phyloP scores from a whole-genome alignment of 805 yeast species.

The Tetrapisispora nanseiensis region DNA sequence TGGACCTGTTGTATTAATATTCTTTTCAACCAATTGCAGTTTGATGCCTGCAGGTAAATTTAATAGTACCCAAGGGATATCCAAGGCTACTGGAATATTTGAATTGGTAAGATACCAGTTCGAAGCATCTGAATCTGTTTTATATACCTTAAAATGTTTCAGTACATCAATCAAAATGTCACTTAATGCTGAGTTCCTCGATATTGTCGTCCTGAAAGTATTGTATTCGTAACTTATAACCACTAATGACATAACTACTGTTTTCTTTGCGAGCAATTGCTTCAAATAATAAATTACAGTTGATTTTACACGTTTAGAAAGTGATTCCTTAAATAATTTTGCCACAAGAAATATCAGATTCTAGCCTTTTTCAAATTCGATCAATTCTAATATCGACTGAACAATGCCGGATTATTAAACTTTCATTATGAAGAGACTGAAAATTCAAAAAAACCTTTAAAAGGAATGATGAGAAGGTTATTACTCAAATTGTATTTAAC shows the following conservation, averaged over 20 bases:
- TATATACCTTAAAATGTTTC: conserved; percentile 29
- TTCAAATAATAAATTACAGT: not conserved
- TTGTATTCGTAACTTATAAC: conserved; percentile 29
- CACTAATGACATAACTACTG: conserved; percentile 32
- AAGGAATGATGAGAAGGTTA: not conserved
- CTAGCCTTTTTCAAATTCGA: not conserved
- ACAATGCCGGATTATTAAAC: not conserved
- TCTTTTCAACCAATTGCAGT: conserved; percentile 20
- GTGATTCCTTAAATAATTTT: too few relatives aligned
- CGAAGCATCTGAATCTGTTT: conserved; percentile 5
- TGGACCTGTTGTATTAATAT: too few relatives aligned
- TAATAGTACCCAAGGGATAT: conserved; percentile 36
- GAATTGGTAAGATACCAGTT: conserved; percentile 26
- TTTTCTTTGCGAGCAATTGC: too few relatives aligned
- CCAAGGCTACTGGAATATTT: conserved; percentile 27
- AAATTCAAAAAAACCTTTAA: not conserved
- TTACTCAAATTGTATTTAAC: too few relatives aligned
- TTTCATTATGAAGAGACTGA: too few relatives aligned
- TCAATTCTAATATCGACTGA: not conserved
- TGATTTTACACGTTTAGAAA: not conserved
- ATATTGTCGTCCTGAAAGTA: conserved; percentile 27
- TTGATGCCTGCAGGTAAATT: conserved; percentile 39
- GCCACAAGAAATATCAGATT: not conserved
- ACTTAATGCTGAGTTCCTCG: conserved; percentile 31
- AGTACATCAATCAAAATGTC: conserved; percentile 32